Evolutionary conservation across 2,329 filamentous ascomycete genomes (phyloP).

Genomic region (Diplodia sapinea): DNA sequence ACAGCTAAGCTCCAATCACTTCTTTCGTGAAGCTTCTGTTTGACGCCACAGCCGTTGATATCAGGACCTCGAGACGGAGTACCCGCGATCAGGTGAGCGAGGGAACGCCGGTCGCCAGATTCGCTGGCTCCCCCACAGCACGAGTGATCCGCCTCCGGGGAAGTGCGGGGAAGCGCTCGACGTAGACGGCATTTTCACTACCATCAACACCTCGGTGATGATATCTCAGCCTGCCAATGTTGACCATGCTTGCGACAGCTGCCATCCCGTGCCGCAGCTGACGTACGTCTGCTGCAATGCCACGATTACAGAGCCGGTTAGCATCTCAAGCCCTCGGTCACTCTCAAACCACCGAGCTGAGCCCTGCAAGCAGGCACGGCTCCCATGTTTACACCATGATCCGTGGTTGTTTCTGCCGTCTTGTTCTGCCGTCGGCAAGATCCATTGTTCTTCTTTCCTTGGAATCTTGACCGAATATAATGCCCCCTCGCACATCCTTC

Average conservation of each 20-base stretch:
- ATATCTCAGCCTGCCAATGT: neutral
- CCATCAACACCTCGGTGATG: neutral
- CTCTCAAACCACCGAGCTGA: conserved; percentile 13
- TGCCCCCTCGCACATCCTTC: neutral
- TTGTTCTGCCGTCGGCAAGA: neutral
- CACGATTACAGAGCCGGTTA: neutral
- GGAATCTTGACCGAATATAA: conserved; percentile 13
- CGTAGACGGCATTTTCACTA: neutral
- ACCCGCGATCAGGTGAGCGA: conserved; percentile 4
- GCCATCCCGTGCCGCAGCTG: neutral
- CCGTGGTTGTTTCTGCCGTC: neutral
- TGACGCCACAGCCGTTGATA: no score
- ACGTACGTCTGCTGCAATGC: neutral
- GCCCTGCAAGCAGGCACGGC: neutral
- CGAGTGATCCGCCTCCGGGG: neutral
- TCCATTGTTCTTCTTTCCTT: neutral
- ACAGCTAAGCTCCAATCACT: neutral
- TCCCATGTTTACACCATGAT: neutral
- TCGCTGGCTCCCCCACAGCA: conserved; percentile 7
- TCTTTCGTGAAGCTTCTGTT: neutral
- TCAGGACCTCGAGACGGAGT: neutral
- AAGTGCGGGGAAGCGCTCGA: conserved; percentile 16
- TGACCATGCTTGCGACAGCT: no score
- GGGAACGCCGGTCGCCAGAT: conserved; percentile 2
- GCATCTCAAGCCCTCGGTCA: conserved; percentile 1